Evolutionary conservation across 116 monocot species (phyloP).

Genomic region (Dioscorea cayenensis): DNA sequence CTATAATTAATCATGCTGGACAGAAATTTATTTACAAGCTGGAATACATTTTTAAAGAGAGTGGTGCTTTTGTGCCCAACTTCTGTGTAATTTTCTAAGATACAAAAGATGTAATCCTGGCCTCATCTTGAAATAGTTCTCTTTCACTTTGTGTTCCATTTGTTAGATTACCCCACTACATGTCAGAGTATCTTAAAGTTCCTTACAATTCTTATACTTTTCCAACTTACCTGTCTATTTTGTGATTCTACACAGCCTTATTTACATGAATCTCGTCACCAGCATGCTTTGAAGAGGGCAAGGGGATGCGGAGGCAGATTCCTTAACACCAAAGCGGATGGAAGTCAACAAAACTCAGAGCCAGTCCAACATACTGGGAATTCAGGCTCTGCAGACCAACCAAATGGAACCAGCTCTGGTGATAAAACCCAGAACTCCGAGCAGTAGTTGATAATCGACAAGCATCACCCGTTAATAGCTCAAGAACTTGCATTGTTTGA

Average conservation of each 20-base stretch:
- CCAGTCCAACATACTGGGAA: neutral
- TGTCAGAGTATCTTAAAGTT: neutral
- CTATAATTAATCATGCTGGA: too few species aligned
- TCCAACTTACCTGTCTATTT: neutral
- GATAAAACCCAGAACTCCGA: neutral
- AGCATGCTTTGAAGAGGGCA: conserved; percentile 77
- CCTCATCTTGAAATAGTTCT: neutral
- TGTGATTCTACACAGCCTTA: conserved; percentile 45
- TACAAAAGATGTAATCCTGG: neutral
- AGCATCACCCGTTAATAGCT: too few species aligned
- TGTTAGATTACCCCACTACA: neutral
- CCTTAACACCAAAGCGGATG: neutral
- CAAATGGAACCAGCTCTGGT: neutral
- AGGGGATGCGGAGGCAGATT: conserved; percentile 55
- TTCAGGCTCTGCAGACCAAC: neutral
- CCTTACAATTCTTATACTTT: neutral
- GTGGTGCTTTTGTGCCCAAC: neutral
- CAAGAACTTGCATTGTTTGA: too few species aligned
- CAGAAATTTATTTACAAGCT: too few species aligned
- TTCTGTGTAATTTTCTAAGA: neutral
- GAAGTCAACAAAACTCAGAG: neutral
- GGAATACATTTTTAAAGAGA: too few species aligned
- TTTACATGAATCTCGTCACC: conserved; percentile 81
- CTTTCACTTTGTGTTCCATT: neutral
- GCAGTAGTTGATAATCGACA: too few species aligned